Percentiles rank a stretch among this genome's conserved stretches.
Evolutionary conservation across 805 yeast species (phyloP).

Genomic region (Monosporozyma servazzii): DNA sequence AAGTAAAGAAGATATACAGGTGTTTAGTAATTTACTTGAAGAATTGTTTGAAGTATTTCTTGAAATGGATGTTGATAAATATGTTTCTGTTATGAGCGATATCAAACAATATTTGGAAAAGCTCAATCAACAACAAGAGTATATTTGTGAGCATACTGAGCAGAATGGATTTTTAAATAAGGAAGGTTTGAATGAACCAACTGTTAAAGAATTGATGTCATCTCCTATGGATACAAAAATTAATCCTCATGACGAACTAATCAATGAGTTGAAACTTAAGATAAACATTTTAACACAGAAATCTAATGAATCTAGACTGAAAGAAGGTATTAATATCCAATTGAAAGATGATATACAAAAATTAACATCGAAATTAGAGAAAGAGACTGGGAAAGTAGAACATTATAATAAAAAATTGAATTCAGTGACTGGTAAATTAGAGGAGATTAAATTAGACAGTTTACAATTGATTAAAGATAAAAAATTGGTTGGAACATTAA

Average conservation of each 20-base stretch:
- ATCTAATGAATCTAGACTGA: not conserved
- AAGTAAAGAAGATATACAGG: not conserved
- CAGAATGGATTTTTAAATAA: not conserved
- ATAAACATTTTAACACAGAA: not conserved
- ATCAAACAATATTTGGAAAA: not conserved
- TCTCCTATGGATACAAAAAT: not conserved
- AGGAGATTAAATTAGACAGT: not conserved
- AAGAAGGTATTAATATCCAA: not conserved
- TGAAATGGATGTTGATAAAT: not conserved
- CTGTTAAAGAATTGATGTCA: not conserved
- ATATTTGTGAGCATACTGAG: no score
- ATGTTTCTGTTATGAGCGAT: not conserved
- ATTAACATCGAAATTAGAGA: not conserved
- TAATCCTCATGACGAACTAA: not conserved
- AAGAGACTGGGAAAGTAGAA: not conserved
- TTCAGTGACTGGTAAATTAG: not conserved
- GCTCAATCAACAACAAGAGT: not conserved
- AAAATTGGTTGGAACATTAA: not conserved
- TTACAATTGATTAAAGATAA: conserved; percentile 1
- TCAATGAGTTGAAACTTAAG: not conserved
- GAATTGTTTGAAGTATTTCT: not conserved
- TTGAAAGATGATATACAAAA: not conserved
- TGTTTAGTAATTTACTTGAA: not conserved
- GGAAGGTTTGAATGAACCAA: not conserved
- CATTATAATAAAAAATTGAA: not conserved